phyloP scores from a whole-genome alignment of 2,329 filamentous ascomycete species.

The Ambrosiella beaveri region DNA sequence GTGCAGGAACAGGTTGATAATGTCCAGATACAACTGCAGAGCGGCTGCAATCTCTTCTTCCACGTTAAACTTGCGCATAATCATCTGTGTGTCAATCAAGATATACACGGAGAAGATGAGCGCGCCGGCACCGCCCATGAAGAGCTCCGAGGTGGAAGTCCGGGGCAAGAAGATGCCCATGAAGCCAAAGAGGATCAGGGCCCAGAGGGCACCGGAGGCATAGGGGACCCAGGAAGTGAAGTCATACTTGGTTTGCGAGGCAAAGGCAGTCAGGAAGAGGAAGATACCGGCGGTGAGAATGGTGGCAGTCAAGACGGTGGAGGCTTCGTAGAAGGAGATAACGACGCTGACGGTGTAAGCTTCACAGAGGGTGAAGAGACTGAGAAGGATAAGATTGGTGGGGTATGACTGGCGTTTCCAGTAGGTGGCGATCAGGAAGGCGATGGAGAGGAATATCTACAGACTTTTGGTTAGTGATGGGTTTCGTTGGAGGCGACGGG shows the following conservation, averaged over 20 bases:
- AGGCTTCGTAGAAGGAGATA: conserved; percentile 72
- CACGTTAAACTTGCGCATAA: conserved; percentile 90
- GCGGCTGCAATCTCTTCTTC: conserved; percentile 95
- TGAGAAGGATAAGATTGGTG: conserved; percentile 82
- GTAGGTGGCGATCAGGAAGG: conserved; percentile 73
- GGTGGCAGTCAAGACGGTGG: conserved; percentile 77
- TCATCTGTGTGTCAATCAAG: conserved; percentile 85
- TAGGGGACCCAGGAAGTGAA: conserved; percentile 97
- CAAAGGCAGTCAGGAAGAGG: conserved; percentile 66
- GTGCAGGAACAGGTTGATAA: conserved; percentile 92
- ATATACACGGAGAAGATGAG: conserved; percentile 91
- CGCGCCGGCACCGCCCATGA: conserved; percentile 67
- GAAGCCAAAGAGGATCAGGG: conserved; percentile 80
- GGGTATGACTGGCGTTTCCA: conserved; percentile 96
- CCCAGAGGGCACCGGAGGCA: conserved; percentile 80
- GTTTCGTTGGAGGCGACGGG: neutral
- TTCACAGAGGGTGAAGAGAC: conserved; percentile 77
- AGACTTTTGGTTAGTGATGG: neutral
- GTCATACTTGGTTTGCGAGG: conserved; percentile 95
- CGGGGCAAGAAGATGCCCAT: conserved; percentile 79
- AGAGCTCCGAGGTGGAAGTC: conserved; percentile 63
- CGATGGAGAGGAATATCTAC: conserved; percentile 48
- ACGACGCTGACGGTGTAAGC: conserved; percentile 88
- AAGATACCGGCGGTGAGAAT: conserved; percentile 75
- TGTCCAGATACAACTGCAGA: conserved; percentile 87